Percentiles rank a stretch among this genome's conserved stretches.
These are phyloP conservation scores for Aspergillus unguis DNA, from an alignment of 2,329 filamentous ascomycete species.

Conservation along the genomic window DNA sequence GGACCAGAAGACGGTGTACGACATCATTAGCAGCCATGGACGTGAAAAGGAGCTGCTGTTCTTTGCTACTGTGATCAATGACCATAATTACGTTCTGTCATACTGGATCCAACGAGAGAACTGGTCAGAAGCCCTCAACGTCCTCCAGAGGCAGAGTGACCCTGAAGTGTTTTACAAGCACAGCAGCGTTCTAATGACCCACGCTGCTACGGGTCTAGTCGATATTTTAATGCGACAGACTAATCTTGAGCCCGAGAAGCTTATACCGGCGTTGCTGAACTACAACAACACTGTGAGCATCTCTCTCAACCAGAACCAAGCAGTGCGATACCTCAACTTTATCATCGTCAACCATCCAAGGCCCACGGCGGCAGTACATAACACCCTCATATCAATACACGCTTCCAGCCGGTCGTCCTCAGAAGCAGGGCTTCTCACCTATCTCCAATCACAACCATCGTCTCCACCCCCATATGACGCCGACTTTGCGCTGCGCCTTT, in stretches of 20 bases:
- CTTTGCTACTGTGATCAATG: slow-evolving; percentile 83
- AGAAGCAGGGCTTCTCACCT: slow-evolving; percentile 79
- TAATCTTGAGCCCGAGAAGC: slow-evolving; percentile 76
- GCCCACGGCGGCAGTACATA: slow-evolving; percentile 86
- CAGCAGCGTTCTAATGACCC: slow-evolving; percentile 92
- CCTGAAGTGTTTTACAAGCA: slow-evolving; percentile 94
- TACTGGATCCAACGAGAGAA: slow-evolving; percentile 97
- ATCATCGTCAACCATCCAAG: slow-evolving; percentile 78
- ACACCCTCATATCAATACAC: slow-evolving; percentile 94
- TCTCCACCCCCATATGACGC: slow-evolving; percentile 83
- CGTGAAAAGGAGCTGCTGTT: slow-evolving; percentile 88
- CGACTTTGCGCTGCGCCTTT: slow-evolving; percentile 91
- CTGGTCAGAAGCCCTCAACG: slow-evolving; percentile 80
- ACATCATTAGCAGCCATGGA: slow-evolving; percentile 92
- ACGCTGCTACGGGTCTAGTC: slow-evolving; percentile 79
- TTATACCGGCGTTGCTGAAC: slow-evolving; percentile 90
- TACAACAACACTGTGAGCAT: slow-evolving; percentile 76
- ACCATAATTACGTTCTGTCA: slow-evolving; percentile 90
- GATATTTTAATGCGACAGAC: slow-evolving; percentile 92
- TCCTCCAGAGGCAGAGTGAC: slow-evolving; percentile 89
- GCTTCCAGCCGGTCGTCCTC: slow-evolving; percentile 79
- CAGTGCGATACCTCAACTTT: slow-evolving; percentile 87
- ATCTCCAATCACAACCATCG: slow-evolving; percentile 86
- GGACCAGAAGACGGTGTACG: slow-evolving; percentile 88
- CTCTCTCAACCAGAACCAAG: slow-evolving; percentile 75